Conservation (phyloP, 495 filamentous ascomycete species). For the Opeltia flavorubescens region DNA sequence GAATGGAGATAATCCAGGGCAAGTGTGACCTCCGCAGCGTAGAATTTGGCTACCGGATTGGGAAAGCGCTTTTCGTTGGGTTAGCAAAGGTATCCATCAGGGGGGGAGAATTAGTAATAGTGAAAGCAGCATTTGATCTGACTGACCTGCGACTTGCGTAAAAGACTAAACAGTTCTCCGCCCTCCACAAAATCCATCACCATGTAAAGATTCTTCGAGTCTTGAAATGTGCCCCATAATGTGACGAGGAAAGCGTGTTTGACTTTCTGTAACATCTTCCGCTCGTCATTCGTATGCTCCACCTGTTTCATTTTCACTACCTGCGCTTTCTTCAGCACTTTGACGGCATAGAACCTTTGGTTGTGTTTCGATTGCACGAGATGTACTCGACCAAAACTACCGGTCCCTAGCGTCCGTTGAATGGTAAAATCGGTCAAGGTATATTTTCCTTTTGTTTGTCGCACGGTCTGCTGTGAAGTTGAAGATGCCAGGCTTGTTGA, state of each 20-base stretch:
- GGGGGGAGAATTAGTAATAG: background rate
- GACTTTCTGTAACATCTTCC: constrained; percentile 84
- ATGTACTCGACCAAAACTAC: constrained; percentile 92
- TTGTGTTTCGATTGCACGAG: constrained; percentile 95
- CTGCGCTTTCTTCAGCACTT: constrained; percentile 95
- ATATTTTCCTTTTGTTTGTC: constrained; percentile 96
- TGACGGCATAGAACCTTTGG: constrained; percentile 92
- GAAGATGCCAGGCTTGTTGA: constrained; percentile 18
- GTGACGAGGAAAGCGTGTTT: constrained; percentile 97
- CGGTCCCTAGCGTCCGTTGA: constrained; percentile 82
- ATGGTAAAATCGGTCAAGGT: constrained; percentile 77
- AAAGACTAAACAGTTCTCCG: constrained; percentile 87
- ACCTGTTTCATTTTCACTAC: constrained; percentile 99
- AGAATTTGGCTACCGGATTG: constrained; percentile 97
- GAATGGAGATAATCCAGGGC: constrained; percentile 93
- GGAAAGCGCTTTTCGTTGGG: constrained; percentile 70
- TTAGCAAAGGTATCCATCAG: constrained; percentile 7
- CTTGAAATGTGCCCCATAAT: constrained; percentile 96
- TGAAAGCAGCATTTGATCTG: background rate
- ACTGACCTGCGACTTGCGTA: constrained; percentile 91
- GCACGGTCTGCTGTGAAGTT: constrained; percentile 19
- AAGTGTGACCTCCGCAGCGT: constrained; percentile 91
- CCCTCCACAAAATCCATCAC: constrained; percentile 99
- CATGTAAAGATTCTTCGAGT: constrained; percentile 93
- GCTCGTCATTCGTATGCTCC: constrained; percentile 96